Conservation (phyloP, 805 yeast genomes). For the Metschnikowia koreensis region DNA sequence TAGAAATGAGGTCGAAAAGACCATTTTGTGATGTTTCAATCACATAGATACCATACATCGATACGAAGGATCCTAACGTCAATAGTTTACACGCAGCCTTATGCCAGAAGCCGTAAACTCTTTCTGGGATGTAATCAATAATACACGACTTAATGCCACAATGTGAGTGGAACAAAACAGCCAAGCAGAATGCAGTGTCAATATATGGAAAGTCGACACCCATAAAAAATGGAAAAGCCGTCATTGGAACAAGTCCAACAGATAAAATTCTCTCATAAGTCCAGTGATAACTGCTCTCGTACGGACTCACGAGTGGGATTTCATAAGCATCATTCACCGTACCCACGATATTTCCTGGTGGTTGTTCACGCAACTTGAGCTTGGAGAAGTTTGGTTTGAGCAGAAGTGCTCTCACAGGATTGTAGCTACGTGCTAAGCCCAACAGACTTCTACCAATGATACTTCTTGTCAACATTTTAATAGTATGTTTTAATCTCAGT, state of each 20-base stretch:
- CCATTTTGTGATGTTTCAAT: slow-evolving; percentile 83
- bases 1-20: slow-evolving; percentile 58
- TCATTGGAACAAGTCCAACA: slow-evolving; percentile 71
- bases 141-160: slow-evolving; percentile 90
- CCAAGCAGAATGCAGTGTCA: slow-evolving; percentile 68
- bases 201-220: slow-evolving; percentile 68
- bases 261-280: slow-evolving; percentile 76
- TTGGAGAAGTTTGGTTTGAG: slow-evolving; percentile 46
- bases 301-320: slow-evolving; percentile 58
- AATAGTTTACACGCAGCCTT: slow-evolving; percentile 65
- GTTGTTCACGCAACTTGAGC: slow-evolving; percentile 64
- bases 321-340: slow-evolving; percentile 86
- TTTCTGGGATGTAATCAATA: slow-evolving; percentile 83
- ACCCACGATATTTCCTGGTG: slow-evolving; percentile 90
- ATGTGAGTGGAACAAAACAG: slow-evolving; percentile 73
- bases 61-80: slow-evolving; percentile 66
- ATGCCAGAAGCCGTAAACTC: slow-evolving; percentile 81
- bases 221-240: slow-evolving; percentile 69
- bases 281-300: slow-evolving; percentile 93
- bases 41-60: slow-evolving; percentile 77
- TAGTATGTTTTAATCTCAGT: too few species aligned
- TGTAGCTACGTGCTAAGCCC: slow-evolving; percentile 8
- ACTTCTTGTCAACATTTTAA: slow-evolving; percentile 11
- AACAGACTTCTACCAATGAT: slow-evolving; percentile 11
- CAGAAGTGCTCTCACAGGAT: slow-evolving; percentile 16